A percentile compares a stretch with the other conserved stretches of the same genome.
phyloP scores from a whole-genome alignment of 108 stramenopile genomes.

The Hondaea fermentalgiana region DNA sequence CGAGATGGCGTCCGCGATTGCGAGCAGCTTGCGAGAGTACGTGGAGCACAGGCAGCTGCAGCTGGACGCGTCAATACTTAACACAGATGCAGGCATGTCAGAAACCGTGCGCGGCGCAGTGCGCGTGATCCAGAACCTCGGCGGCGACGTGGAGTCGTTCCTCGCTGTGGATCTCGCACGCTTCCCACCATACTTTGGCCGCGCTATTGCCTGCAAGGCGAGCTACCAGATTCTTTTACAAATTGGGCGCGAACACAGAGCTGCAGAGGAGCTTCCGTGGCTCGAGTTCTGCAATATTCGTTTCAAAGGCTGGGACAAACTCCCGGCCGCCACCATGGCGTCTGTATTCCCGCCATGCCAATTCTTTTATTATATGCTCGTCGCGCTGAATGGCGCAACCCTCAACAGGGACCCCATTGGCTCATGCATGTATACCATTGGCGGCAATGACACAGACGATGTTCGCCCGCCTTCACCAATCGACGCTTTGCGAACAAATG shows the following conservation, averaged over 20 bases:
- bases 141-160: neutral
- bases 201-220: neutral
- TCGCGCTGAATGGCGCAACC: neutral
- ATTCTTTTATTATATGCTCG: constrained; percentile 13
- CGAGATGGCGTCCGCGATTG: neutral
- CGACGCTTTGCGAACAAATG: too few species aligned
- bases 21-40: neutral
- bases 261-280: neutral
- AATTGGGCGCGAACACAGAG: neutral
- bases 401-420: neutral
- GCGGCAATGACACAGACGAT: neutral
- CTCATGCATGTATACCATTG: neutral
- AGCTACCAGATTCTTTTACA: neutral
- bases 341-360: neutral
- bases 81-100: neutral
- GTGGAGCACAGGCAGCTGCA: neutral
- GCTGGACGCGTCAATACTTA: neutral
- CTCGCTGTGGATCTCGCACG: neutral
- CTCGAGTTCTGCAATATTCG: neutral
- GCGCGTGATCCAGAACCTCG: neutral
- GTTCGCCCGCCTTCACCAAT: too few species aligned
- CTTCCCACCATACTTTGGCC: neutral
- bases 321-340: neutral
- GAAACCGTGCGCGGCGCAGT: neutral
- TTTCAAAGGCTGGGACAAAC: neutral